These are phyloP conservation scores for Fraxinus sp. DNA, from an alignment of 305 asterid genomes.

Conservation along the genomic window DNA sequence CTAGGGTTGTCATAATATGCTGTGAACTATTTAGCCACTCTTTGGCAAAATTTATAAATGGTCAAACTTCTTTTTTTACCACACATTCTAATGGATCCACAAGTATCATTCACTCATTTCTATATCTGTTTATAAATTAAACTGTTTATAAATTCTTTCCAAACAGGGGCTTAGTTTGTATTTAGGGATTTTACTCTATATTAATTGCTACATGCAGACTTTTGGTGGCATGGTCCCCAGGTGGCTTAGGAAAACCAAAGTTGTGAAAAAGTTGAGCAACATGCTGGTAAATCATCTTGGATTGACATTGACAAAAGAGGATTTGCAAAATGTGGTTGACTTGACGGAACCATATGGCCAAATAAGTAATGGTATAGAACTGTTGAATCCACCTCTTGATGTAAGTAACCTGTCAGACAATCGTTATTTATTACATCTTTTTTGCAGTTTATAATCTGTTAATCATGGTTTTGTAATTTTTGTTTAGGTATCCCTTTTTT, in stretches of 20 bases:
- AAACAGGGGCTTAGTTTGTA: not conserved
- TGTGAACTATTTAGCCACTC: not conserved
- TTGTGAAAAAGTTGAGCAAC: constrained; percentile 56
- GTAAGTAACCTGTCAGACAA: constrained; percentile 44
- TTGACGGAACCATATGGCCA: constrained; percentile 97
- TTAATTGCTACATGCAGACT: constrained; percentile 56
- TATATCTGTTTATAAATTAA: not conserved
- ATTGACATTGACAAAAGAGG: constrained; percentile 76
- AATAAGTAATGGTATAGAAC: constrained; percentile 75
- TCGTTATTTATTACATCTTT: not conserved
- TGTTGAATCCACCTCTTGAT: constrained; percentile 76
- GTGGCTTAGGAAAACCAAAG: constrained; percentile 74
- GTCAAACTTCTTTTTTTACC: not conserved
- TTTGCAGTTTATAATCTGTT: not conserved
- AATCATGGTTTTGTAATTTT: not conserved
- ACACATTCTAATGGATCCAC: not conserved
- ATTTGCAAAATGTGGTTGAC: constrained; percentile 85
- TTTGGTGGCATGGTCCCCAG: constrained; percentile 63
- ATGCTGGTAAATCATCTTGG: constrained; percentile 85
- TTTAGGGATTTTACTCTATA: constrained; percentile 16
- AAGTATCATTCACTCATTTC: not conserved
- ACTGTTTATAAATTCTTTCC: not conserved
- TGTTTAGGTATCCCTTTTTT: not conserved
- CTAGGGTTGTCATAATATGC: constrained; percentile 5
- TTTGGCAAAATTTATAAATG: not conserved